Evolutionary conservation across 805 yeast species (phyloP), one percentile per base, ranked within the genome.

Genomic region (Komagataella mondaviorum): DNA sequence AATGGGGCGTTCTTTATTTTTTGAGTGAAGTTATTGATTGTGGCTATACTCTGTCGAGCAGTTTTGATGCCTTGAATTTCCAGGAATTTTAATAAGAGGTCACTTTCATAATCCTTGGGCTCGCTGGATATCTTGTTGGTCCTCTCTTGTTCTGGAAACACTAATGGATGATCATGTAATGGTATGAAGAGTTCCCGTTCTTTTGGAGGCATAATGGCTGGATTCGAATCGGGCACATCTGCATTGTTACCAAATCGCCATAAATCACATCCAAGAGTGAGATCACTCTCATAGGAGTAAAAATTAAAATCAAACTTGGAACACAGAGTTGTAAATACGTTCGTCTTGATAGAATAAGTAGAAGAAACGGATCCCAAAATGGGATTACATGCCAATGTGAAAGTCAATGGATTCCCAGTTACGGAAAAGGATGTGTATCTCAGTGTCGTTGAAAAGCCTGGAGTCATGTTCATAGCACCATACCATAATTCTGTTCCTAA

Each of bases 401-500:
- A 77, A 0, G 96, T 86, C 55, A 90, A 67, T 0, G 99, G 99
- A 55, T 88, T 85, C 3, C 95, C 95, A 0, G 96, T 85, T 46
- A 86, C 79, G 0, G 96, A 81, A 55, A 87, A 83, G 0, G 96
- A 87, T 1, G 91, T 77, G 63, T 93, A 91, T 47, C 97, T 69
- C 48, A 88, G 63, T 0, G 95, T 91, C 1, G 95, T 78, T 0
- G 96, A 87, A 17, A 90, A 63, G 0, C 97, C 98, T 0, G 97
- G 97, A 53, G 91, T 83, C 76, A 88, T 83, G 48, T 86, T 83
- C 47, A 75, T 64, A 0, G 88, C 79, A 1, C 96, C 96, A 57
- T 85, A 85, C 91, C 96, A 93, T 3, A 88, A 56, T 66, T 93
- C 99, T 7, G 85, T 78, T 0, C 99, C 99, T 0, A 87, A 57